Percentiles rank a stretch among this genome's conserved stretches.
Conservation (phyloP, 1,139 yeast genomes). For the Yamadazyma blattariae region DNA sequence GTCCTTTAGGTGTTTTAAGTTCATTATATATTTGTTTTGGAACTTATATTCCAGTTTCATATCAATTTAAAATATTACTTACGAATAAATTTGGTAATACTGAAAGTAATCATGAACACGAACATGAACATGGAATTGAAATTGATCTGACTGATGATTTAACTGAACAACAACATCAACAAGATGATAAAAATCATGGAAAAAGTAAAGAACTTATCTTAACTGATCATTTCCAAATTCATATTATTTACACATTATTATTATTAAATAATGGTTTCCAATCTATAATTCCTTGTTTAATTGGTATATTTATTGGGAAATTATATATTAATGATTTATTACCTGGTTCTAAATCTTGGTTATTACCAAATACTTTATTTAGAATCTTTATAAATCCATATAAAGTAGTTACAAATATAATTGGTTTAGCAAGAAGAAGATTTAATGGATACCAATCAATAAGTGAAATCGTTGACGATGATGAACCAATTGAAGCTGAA, state of each 20-base stretch:
- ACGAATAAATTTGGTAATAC: slow-evolving; percentile 17
- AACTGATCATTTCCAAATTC: slow-evolving; percentile 59
- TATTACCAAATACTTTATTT: slow-evolving; percentile 35
- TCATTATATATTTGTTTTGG: slow-evolving; percentile 60
- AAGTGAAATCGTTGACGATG: slow-evolving; percentile 11
- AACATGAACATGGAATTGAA: not conserved
- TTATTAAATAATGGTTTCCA: slow-evolving; percentile 52
- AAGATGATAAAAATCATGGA: not conserved
- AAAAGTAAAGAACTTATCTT: slow-evolving; percentile 29
- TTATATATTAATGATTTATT: slow-evolving; percentile 52
- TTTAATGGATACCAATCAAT: slow-evolving; percentile 14
- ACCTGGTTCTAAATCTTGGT: slow-evolving; percentile 58
- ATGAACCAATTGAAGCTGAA: slow-evolving; percentile 18
- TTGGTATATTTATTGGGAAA: slow-evolving; percentile 63
- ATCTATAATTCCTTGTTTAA: slow-evolving; percentile 48
- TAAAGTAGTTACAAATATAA: slow-evolving; percentile 8
- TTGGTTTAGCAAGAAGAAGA: slow-evolving; percentile 7
- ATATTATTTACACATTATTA: slow-evolving; percentile 50
- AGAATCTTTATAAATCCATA: slow-evolving; percentile 25
- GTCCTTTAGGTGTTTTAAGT: slow-evolving; percentile 63
- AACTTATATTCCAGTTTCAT: slow-evolving; percentile 56
- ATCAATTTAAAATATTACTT: slow-evolving; percentile 51
- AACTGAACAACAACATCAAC: slow-evolving; percentile 1
- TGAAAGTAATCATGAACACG: not conserved
- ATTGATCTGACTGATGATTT: slow-evolving; percentile 1